Base-by-base conservation (phyloP, 1,139 yeast species). In the Suhomyces terraborum region DNA sequence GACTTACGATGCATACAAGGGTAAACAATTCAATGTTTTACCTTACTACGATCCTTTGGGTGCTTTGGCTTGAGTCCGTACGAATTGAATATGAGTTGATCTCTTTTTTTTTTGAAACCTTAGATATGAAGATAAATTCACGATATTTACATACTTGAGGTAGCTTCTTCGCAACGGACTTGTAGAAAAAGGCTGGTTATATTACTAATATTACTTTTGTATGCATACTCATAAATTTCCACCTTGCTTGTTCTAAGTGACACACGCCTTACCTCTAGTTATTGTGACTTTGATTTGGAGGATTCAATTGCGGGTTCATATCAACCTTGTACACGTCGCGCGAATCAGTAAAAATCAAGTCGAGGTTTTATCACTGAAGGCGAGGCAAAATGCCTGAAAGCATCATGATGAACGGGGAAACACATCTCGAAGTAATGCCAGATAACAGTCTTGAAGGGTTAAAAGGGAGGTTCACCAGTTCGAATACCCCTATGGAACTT, bases 31-130 rank as follows among this genome's bases (percentile, higher is more conserved):
- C 46, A 70, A 68, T 42, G 76, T 75, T 8, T 72, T 87, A 44
- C 94, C 94, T 34, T 82, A 80, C 43, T 86, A 85, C 73, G 95
- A 87, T 58, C 95, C 95, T 36, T 83, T 88, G 86, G 95, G 95
- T 38, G 84, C 94, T 2, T 69, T 87, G 47, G 95, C 95, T 18
- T 36, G 24, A 32, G 18, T n/a, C n/a, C n/a, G n/a, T n/a, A n/a
- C n/a, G n/a, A n/a, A n/a, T 8, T 29, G 23, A 10, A 10, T 12
- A 6, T 29, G 28, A 25, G 28, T 7, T 7, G 7, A 25, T 29
- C 16, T 17, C 32, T 22, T 22, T 22, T 22, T 24, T 10, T 6
- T 16, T 24, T 24, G 10, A 23, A n/a, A 10, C 6, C 10, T 23
- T 9, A 24, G 13, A 12, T 12, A 12, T 13, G 4, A 9, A 12